A percentile compares a stretch with the other conserved stretches of the same genome.
Conservation (phyloP, 2,329 filamentous ascomycete species). For the Aspergillus brasiliensis region DNA sequence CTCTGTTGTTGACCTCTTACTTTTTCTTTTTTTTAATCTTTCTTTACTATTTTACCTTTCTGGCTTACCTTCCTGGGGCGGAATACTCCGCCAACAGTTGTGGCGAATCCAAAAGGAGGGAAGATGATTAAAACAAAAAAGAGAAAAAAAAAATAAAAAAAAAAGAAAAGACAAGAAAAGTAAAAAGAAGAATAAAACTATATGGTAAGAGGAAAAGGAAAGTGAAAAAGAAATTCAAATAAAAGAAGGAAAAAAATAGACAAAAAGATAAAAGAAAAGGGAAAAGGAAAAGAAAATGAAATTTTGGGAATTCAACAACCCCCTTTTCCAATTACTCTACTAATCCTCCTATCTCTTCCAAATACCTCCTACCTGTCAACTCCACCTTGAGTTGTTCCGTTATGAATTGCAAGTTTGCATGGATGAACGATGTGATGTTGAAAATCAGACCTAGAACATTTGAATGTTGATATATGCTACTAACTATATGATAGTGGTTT, state of each 20-base stretch:
- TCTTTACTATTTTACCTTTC: conserved; percentile 8
- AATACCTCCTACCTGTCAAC: neutral
- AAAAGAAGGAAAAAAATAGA: too few relatives aligned
- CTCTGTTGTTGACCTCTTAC: neutral
- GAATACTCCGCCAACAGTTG: conserved; percentile 21
- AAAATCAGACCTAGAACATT: conserved; percentile 21
- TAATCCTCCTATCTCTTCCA: conserved; percentile 8
- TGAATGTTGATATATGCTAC: conserved; percentile 12
- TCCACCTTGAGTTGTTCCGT: conserved; percentile 14
- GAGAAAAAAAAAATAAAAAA: neutral
- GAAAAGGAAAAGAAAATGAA: neutral
- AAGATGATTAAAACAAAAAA: neutral
- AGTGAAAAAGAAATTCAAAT: neutral
- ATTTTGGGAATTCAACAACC: neutral
- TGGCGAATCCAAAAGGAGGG: conserved; percentile 20
- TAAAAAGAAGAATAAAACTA: neutral
- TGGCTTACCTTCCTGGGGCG: conserved; percentile 13
- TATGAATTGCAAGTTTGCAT: conserved; percentile 15
- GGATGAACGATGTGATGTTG: conserved; percentile 15
- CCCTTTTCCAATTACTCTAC: neutral
- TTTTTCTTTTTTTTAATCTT: neutral
- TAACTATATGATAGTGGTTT: conserved; percentile 18
- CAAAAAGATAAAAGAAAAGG: neutral
- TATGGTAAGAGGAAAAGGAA: neutral
- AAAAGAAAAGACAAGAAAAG: neutral